Evolutionary conservation across 2,329 filamentous ascomycete species (phyloP), one percentile per base, ranked within the genome.

Genomic region (Epichloe amarillans): DNA sequence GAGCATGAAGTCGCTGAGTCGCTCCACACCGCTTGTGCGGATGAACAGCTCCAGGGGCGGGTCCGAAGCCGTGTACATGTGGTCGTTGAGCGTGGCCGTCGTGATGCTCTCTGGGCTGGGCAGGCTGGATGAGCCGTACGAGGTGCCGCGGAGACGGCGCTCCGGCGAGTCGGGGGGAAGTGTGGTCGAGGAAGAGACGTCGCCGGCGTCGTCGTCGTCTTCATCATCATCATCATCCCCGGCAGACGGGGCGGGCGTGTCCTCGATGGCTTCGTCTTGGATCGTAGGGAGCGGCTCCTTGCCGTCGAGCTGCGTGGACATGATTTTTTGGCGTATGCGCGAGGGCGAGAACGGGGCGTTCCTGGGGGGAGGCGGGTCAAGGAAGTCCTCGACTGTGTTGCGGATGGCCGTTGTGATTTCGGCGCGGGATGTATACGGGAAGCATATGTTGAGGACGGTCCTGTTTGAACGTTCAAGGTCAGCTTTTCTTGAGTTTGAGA

Each of bases 1-100:
- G 36, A 98, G 81, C 90, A 98, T 93, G 61, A 97, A 98, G 65
- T 98, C 93, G 63, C 89, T 96, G 53, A 98, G 72, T 46, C 93
- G 79, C 66, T 90, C 85, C 14, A 98, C 93, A 30, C 90, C 91
- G 55, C 89, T 96, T 4, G 93, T 98, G 47, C 93, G 82, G 47
- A 98, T 78, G 50, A 98, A 82, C 12, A 98, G 76, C 62, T 98
- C 93, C 41, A 97, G 72, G 1, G 93, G 93, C 15, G 93, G 93
- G 55, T 86, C 83, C 49, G 82, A 80, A 46, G 84, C 80, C 4
- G 91, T 97, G 69, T 95, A 93, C 71, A 94, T 88, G 68, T 96
- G 88, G 54, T 82, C 80, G 50, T 84, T 84, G 50, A 98, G 73
- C 0, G 86, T 95, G 55, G 88, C 82, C 33, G 83, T 76, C 1